Conservation (phyloP, 495 filamentous ascomycete species). For the Hyaloscypha finlandica region DNA sequence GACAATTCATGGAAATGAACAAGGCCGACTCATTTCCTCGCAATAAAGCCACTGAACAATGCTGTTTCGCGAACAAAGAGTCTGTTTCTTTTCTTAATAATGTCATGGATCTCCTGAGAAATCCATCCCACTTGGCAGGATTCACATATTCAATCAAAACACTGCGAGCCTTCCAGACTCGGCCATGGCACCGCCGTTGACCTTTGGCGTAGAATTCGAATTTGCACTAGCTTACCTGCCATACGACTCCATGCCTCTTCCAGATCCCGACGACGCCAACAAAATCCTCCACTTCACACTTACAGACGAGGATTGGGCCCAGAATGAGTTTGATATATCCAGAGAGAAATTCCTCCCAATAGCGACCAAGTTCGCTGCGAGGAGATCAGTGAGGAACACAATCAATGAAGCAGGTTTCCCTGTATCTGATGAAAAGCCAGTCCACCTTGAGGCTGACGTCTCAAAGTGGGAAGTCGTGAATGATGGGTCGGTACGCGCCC, state of each 20-base stretch:
- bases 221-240: conserved; percentile 31
- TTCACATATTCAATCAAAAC: too few relatives aligned
- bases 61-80: neutral
- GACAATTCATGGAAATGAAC: neutral
- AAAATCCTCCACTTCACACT: neutral
- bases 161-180: neutral
- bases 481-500: neutral
- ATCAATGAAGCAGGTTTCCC: neutral
- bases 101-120: neutral
- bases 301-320: neutral
- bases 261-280: neutral
- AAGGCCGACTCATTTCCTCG: neutral
- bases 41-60: neutral
- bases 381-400: neutral
- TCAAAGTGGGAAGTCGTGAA: conserved; percentile 8
- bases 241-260: neutral
- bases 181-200: conserved; percentile 14
- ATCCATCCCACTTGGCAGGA: neutral
- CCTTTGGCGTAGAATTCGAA: conserved; percentile 38
- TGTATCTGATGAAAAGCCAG: too few relatives aligned
- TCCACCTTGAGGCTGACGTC: neutral
- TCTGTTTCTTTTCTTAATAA: neutral
- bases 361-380: neutral
- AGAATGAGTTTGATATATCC: neutral
- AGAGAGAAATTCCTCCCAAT: neutral